Conservation (phyloP, 2,329 filamentous ascomycete genomes). For the Beauveria varroae region DNA sequence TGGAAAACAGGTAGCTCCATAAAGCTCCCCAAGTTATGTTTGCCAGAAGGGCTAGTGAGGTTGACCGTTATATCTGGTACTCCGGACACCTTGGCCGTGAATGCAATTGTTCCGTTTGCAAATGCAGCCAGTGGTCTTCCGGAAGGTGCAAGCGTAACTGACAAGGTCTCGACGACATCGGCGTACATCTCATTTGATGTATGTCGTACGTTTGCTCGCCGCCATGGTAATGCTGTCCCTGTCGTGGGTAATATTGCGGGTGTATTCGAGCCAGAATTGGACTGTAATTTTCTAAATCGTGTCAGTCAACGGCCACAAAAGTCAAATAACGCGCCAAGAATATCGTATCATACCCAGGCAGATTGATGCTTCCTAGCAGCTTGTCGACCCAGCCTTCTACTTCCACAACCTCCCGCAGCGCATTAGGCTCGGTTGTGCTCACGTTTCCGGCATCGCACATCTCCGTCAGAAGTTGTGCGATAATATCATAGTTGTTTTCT, state of each 20-base stretch:
- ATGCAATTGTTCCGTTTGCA: conserved; percentile 86
- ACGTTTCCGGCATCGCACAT: conserved; percentile 95
- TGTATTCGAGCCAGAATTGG: conserved; percentile 29
- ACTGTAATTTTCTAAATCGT: conserved; percentile 31
- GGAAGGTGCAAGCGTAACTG: conserved; percentile 83
- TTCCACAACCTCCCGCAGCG: conserved; percentile 82
- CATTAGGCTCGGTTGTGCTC: conserved; percentile 87
- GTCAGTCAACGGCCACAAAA: neutral
- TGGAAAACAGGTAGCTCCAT: conserved; percentile 92
- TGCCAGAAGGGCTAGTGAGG: conserved; percentile 74
- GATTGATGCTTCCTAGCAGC: conserved; percentile 75
- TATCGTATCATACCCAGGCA: conserved; percentile 54
- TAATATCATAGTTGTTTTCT: conserved; percentile 84
- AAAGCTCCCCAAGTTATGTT: conserved; percentile 63
- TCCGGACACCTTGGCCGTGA: conserved; percentile 90
- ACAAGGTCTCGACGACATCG: conserved; percentile 84
- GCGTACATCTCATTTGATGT: conserved; percentile 97
- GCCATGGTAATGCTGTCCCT: conserved; percentile 68
- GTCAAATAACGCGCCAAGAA: neutral
- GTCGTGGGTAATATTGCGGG: conserved; percentile 37
- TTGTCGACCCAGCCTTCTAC: conserved; percentile 87
- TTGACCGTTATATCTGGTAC: conserved; percentile 83
- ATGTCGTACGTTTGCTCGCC: conserved; percentile 83
- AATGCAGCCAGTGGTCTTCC: conserved; percentile 81
- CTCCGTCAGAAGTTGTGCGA: conserved; percentile 85